These are phyloP conservation scores for Aspergillus ustus DNA, from an alignment of 2,329 filamentous ascomycete genomes.

Conservation along the genomic window DNA sequence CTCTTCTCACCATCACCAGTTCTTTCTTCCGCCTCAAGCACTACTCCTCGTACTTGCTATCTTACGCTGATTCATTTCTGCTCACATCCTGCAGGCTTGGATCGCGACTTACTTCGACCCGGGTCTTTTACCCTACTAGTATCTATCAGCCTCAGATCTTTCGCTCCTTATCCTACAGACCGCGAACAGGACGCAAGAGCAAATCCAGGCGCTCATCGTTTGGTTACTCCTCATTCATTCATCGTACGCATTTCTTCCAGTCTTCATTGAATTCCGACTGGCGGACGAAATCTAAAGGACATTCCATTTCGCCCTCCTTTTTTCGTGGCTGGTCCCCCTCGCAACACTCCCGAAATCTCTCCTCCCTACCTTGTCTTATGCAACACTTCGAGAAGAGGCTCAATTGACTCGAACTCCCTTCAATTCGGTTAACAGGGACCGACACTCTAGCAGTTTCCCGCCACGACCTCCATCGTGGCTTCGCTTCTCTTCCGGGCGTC, in stretches of 20 bases:
- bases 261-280: conserved; percentile 13
- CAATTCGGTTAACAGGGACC: conserved; percentile 39
- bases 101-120: conserved; percentile 3
- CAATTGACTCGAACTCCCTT: conserved; percentile 14
- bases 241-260: conserved; percentile 4
- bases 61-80: background rate
- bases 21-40: background rate
- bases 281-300: conserved; percentile 17
- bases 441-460: conserved; percentile 42
- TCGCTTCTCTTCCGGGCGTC: conserved; percentile 63
- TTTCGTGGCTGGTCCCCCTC: conserved; percentile 29
- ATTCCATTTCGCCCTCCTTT: conserved; percentile 28
- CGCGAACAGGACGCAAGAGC: conserved; percentile 3
- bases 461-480: conserved; percentile 64
- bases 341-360: conserved; percentile 17
- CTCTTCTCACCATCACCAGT: background rate
- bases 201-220: background rate
- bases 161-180: conserved; percentile 23
- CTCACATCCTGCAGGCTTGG: background rate
- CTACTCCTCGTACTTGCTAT: background rate
- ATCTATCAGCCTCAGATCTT: conserved; percentile 22
- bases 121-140: conserved; percentile 8
- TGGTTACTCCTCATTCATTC: conserved; percentile 1
- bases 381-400: conserved; percentile 1
- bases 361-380: conserved; percentile 10